Percentiles rank a stretch among this genome's conserved stretches.
Conservation (phyloP, 2,329 filamentous ascomycete genomes). For the Phoma sp. region DNA sequence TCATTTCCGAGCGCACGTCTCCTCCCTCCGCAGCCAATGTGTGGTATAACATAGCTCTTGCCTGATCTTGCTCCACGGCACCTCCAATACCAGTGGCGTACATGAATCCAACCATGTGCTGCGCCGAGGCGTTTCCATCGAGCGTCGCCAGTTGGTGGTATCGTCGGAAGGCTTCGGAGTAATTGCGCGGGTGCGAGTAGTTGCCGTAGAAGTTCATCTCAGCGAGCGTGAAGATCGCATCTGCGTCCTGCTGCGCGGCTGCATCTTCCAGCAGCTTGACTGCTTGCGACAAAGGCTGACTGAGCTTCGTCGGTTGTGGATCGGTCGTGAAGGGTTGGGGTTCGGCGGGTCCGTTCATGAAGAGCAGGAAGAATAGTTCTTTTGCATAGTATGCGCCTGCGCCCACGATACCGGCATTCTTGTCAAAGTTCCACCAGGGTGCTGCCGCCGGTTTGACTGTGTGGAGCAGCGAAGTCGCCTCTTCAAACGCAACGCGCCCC, state of each 20-base stretch:
- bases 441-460: constrained; percentile 52
- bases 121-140: constrained; percentile 87
- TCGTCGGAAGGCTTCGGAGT: constrained; percentile 78
- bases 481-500: constrained; percentile 40
- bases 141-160: constrained; percentile 79
- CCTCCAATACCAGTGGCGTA: constrained; percentile 91
- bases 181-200: constrained; percentile 84
- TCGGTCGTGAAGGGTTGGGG: constrained; percentile 53
- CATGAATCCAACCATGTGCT: constrained; percentile 95
- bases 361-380: constrained; percentile 68
- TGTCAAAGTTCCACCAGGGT: constrained; percentile 53
- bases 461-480: constrained; percentile 52
- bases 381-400: constrained; percentile 67
- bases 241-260: constrained; percentile 67
- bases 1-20: constrained; percentile 90
- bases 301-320: constrained; percentile 53
- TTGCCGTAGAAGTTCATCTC: constrained; percentile 98
- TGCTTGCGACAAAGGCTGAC: constrained; percentile 62
- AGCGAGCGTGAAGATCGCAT: constrained; percentile 87
- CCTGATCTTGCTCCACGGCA: constrained; percentile 83
- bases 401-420: constrained; percentile 65
- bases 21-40: constrained; percentile 88
- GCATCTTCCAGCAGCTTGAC: constrained; percentile 67
- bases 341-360: constrained; percentile 67
- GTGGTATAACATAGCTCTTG: constrained; percentile 90